Base-by-base conservation (phyloP, 2,329 filamentous ascomycete species). In the Thelonectria blattea region DNA sequence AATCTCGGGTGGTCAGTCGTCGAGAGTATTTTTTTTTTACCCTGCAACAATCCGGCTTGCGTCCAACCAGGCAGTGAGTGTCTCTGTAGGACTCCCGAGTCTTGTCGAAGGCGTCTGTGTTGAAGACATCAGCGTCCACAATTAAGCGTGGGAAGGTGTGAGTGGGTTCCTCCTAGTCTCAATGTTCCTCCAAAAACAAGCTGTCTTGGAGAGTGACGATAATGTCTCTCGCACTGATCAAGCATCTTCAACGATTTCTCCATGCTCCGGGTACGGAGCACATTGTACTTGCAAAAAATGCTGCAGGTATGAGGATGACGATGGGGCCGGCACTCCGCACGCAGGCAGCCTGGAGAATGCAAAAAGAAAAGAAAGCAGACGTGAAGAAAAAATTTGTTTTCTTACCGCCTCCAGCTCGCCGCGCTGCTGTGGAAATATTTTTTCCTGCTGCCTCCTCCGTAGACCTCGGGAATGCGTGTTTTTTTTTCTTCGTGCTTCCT, bases 101-200 rank as follows among this genome's bases (percentile, higher is more conserved):
- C 22, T 24, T 27, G 43, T 14, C 22, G 24, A 53, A 32, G 43
- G 43, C 45, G 22, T 20, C 43, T 43, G 5, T 27, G 45, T 49
- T 45, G 42, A 14, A 49, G 27, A 45, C 39, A 20, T 27, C 12
- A 34, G 52, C 52, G 52, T 47, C 52, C 52, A 56, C 34, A 56
- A 56, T 56, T 56, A 43, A 49, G 45, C 45, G 43, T 56, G 32
- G 52, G 45, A 56, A 56, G 42, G 45, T 42, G 46, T 45, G 46
- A 48, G 52, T 56, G 52, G 52, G 20, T 56, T 45, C 43, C 45
- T 18, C 22, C 6, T 47, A 10, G 18, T 30, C 7, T 24, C 48
- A 22, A 45, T 47, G 14, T 32, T 47, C 45, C 43, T 55, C 42
- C 52, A 55, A 37, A 11, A 37, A 24, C 22, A 24, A 24, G 22